phyloP scores from a whole-genome alignment of 495 filamentous ascomycete species.

The Xylaria venustula region DNA sequence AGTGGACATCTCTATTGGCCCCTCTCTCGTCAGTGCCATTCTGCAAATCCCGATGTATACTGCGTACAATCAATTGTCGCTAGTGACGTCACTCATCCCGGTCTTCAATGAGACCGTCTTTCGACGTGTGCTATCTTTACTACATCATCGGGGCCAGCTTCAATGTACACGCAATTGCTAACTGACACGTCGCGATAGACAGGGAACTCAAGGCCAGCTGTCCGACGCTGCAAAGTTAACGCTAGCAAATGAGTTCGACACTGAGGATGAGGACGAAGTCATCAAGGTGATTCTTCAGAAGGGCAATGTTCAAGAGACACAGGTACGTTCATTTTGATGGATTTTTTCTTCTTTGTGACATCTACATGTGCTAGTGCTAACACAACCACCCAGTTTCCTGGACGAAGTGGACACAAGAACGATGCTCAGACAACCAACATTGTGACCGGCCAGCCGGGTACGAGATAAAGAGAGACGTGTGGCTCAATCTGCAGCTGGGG shows the following conservation, averaged over 20 bases:
- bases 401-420: constrained; percentile 43
- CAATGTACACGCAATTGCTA: constrained; percentile 24
- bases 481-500: neutral
- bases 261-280: constrained; percentile 69
- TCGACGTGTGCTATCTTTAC: no score
- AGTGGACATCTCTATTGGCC: constrained; percentile 35
- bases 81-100: no score
- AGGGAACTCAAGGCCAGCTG: constrained; percentile 78
- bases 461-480: constrained; percentile 19
- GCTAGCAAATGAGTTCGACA: constrained; percentile 88
- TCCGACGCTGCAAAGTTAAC: constrained; percentile 69
- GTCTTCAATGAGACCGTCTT: no score
- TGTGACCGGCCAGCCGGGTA: constrained; percentile 21
- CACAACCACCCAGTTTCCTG: constrained; percentile 32
- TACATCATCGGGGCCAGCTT: neutral
- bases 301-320: constrained; percentile 64
- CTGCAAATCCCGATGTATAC: no score
- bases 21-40: no score
- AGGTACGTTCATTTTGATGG: constrained; percentile 51
- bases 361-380: neutral
- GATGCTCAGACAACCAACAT: constrained; percentile 34
- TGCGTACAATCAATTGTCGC: no score
- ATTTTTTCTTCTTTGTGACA: neutral
- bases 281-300: constrained; percentile 76
- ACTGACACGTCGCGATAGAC: constrained; percentile 50